Conservation (phyloP, 177 flowering plant species). For the Vitis hybrid region DNA sequence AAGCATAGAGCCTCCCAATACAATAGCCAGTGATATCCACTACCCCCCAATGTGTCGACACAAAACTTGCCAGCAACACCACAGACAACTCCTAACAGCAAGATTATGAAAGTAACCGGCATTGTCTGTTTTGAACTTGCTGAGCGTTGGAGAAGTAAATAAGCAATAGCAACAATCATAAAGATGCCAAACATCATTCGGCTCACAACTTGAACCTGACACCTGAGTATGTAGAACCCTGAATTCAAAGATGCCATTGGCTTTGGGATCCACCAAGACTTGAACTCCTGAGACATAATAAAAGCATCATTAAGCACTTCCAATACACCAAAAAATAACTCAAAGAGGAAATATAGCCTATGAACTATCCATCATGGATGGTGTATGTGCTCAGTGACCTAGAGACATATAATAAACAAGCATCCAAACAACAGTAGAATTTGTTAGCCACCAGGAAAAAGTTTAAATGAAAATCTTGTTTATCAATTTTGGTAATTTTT, state of each 20-base stretch:
- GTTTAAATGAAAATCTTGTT: no score
- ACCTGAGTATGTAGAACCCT: conserved; percentile 42
- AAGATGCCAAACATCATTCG: conserved; percentile 76
- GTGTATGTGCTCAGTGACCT: no score
- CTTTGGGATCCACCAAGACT: conserved; percentile 82
- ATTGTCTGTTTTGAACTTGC: conserved; percentile 54
- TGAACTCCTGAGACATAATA: conserved; percentile 50
- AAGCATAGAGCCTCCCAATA: conserved; percentile 74
- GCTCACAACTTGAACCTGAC: conserved; percentile 60
- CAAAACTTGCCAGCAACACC: conserved; percentile 87
- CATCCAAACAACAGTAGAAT: no score
- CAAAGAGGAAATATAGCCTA: not conserved
- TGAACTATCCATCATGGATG: no score
- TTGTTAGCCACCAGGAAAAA: no score
- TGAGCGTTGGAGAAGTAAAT: conserved; percentile 70
- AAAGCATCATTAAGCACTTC: conserved; percentile 12
- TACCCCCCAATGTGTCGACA: conserved; percentile 84
- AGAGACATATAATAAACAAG: no score
- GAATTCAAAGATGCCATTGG: conserved; percentile 54
- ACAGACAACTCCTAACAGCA: conserved; percentile 69
- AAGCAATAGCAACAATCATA: conserved; percentile 55
- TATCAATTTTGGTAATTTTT: no score
- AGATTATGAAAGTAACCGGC: conserved; percentile 78
- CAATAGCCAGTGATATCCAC: conserved; percentile 73
- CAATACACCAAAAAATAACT: not conserved